Base-by-base conservation (phyloP, 2,329 filamentous ascomycete species). In the Chrysosporium queenslandicum region DNA sequence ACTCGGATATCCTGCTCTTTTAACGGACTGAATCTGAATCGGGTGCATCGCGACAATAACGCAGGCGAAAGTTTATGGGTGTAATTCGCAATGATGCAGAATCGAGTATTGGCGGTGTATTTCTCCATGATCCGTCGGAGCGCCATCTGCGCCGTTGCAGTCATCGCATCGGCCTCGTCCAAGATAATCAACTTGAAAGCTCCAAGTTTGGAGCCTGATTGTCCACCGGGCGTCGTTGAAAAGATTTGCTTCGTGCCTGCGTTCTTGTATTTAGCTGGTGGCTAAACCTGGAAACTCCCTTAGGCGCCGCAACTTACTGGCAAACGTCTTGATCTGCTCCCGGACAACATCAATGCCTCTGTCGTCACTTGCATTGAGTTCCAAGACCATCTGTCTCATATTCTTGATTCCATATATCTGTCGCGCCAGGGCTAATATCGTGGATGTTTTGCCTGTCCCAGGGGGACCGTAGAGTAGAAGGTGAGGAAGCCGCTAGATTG, bases 81-180 rank as follows among this genome's bases (percentile, higher is more conserved):
- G 70, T 98, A 98, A 72, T 98, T 98, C 61, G 92, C 92, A 61
- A 98, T 97, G 65, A 98, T 88, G 73, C 91, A 97, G 73, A 98
- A 98, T 49, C 92, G 79, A 2, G 92, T 96, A 72, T 98, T 98
- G 55, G 87, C 87, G 0, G 92, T 98, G 73, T 98, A 98, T 72
- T 95, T 95, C 67, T 98, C 92, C 92, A 98, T 98, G 65, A 98
- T 97, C 45, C 92, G 78, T 56, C 92, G 81, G 52, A 98, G 75
- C 0, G 92, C 92, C 91, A 98, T 98, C 71, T 98, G 92, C 4
- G 92, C 92, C 0, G 91, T 94, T 50, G 87, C 86, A n/a, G 92
- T 98, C 92, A 98, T 98, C 50, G 92, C 92, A 68, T 98, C 92
- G n/a, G 92, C 92, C 74, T 98, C 92, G 68, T 98, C 92, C 3